Evolutionary conservation across 805 yeast genomes (phyloP).

Genomic region (Ogataea ganodermae): DNA sequence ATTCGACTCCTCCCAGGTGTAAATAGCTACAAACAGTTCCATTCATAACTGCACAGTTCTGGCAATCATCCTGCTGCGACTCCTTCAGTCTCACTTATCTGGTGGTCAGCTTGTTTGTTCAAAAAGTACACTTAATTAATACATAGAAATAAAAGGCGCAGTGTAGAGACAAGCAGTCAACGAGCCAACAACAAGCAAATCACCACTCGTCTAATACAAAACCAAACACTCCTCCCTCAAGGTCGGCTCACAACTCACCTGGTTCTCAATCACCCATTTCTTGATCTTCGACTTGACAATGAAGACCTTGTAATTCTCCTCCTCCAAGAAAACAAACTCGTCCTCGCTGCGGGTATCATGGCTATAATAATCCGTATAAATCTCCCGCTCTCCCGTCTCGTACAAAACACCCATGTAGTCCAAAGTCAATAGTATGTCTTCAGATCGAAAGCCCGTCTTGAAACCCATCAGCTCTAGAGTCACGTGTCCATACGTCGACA

Average conservation of each 20-base stretch:
- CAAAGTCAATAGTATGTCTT: constrained; percentile 61
- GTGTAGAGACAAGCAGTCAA: too few relatives aligned
- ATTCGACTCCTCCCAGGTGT: too few relatives aligned
- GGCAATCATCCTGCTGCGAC: too few relatives aligned
- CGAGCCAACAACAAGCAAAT: too few relatives aligned
- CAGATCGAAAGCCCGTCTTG: constrained; percentile 63
- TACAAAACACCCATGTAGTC: constrained; percentile 53
- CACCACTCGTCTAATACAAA: constrained; percentile 22
- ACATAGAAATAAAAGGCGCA: neutral
- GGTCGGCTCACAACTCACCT: constrained; percentile 18
- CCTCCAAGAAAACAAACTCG: constrained; percentile 26
- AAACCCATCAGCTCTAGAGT: constrained; percentile 52
- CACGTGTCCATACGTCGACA: constrained; percentile 33
- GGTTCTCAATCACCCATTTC: constrained; percentile 33
- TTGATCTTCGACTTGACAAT: constrained; percentile 28
- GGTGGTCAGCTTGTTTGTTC: too few relatives aligned
- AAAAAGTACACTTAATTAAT: too few relatives aligned
- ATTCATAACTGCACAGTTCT: too few relatives aligned
- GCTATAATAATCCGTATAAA: constrained; percentile 33
- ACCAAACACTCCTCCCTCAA: constrained; percentile 28
- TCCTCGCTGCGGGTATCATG: constrained; percentile 17
- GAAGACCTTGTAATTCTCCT: constrained; percentile 25
- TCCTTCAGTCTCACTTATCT: too few relatives aligned
- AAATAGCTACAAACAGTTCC: too few relatives aligned
- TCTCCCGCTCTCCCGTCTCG: constrained; percentile 28